A percentile compares a stretch with the other conserved stretches of the same genome.
phyloP scores from a whole-genome alignment of 176 grass and related monocot species.

The Hyparrhenia diplandra region DNA sequence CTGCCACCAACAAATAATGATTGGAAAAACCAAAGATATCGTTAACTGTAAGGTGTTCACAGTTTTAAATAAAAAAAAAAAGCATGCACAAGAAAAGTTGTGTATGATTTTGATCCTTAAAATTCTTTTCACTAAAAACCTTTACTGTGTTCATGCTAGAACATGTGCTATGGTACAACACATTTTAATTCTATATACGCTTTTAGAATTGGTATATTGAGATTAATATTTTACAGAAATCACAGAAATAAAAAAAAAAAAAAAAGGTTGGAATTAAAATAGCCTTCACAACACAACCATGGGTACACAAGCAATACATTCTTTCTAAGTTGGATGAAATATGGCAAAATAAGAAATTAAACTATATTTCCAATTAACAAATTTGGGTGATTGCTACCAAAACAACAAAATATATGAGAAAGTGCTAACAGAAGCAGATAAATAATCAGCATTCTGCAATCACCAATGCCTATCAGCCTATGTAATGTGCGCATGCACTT shows the following conservation, averaged over 20 bases:
- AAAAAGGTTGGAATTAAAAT: not conserved
- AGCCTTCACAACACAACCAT: not conserved
- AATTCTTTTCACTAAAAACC: not conserved
- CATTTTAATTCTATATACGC: too few species aligned
- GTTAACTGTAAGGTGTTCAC: not conserved
- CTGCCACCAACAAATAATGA: conserved; percentile 28
- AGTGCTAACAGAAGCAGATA: not conserved
- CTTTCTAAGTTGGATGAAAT: not conserved
- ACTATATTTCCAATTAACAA: not conserved
- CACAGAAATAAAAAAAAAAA: not conserved
- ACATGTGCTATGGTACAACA: not conserved
- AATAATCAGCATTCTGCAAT: not conserved
- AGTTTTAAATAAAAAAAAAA: not conserved
- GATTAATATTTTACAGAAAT: not conserved
- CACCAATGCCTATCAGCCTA: not conserved
- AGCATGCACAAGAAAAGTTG: not conserved
- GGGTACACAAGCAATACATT: not conserved
- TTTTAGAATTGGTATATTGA: not conserved
- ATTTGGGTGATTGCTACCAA: not conserved
- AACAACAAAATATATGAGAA: not conserved
- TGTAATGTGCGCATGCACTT: not conserved
- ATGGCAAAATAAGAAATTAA: not conserved
- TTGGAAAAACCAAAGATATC: not conserved
- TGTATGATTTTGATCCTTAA: not conserved
- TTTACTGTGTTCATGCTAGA: not conserved